Evolutionary conservation across 1,284 basidiomycete species (phyloP).

Genomic region (Ganoderma meredithae): DNA sequence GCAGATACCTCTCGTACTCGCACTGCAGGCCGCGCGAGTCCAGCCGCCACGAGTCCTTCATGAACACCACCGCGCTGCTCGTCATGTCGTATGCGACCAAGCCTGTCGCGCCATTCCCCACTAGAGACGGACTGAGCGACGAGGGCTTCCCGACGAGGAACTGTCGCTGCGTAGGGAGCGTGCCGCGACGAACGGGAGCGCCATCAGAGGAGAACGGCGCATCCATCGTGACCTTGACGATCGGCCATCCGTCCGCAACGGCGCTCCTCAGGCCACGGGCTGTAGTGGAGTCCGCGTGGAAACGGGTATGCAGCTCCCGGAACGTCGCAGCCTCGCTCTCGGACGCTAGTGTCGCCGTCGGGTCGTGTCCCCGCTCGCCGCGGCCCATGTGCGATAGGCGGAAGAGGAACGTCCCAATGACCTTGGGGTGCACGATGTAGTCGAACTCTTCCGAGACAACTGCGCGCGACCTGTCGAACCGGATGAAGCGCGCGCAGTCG

Average conservation of each 20-base stretch:
- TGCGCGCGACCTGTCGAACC: constrained; percentile 8
- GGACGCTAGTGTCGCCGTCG: constrained; percentile 2
- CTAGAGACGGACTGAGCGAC: not conserved
- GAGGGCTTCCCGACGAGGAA: constrained; percentile 11
- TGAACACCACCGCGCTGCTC: not conserved
- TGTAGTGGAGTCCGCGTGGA: not conserved
- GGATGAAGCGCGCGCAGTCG: constrained; percentile 2
- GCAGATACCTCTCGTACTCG: constrained; percentile 2
- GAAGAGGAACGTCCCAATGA: not conserved
- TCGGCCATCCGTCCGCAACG: not conserved
- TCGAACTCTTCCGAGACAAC: constrained; percentile 14
- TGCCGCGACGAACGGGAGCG: not conserved
- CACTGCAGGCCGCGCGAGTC: constrained; percentile 1
- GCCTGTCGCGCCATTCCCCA: constrained; percentile 1
- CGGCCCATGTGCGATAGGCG: not conserved
- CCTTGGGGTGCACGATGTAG: constrained; percentile 1
- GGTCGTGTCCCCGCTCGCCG: constrained; percentile 6
- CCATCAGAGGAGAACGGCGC: constrained; percentile 4
- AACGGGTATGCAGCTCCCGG: not conserved
- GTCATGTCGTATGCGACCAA: constrained; percentile 13
- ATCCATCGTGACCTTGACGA: constrained; percentile 3
- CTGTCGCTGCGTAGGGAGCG: not conserved
- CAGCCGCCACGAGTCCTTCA: constrained; percentile 14
- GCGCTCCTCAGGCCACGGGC: not conserved
- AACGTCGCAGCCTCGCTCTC: not conserved